Evolutionary conservation across 2,329 filamentous ascomycete species (phyloP).

Genomic region (Alternaria arborescens): DNA sequence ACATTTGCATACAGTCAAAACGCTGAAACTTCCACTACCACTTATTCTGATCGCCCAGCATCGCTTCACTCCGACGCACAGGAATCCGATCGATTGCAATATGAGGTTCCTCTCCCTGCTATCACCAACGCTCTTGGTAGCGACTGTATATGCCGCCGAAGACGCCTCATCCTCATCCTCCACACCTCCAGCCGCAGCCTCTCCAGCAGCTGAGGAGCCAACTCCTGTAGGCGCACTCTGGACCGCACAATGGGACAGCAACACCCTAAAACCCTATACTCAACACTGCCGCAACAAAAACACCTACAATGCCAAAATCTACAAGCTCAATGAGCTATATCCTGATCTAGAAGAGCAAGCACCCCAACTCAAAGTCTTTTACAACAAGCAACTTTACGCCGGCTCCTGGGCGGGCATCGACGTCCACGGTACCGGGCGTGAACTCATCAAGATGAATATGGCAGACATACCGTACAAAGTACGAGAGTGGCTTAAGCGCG

Average conservation of each 20-base stretch:
- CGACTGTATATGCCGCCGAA: slow-evolving; percentile 25
- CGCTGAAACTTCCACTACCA: background rate
- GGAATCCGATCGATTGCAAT: background rate
- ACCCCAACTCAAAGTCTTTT: slow-evolving; percentile 49
- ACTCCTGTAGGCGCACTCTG: slow-evolving; percentile 43
- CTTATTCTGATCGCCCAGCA: background rate
- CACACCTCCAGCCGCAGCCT: slow-evolving; percentile 16
- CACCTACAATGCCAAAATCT: slow-evolving; percentile 40
- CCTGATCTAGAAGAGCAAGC: slow-evolving; percentile 42
- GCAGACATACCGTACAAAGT: slow-evolving; percentile 54
- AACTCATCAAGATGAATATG: slow-evolving; percentile 60
- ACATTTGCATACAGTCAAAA: background rate
- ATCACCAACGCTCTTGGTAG: slow-evolving; percentile 32
- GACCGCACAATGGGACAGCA: slow-evolving; percentile 39
- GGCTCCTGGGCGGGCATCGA: slow-evolving; percentile 64
- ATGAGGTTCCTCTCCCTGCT: slow-evolving; percentile 39
- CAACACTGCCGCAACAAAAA: slow-evolving; percentile 29
- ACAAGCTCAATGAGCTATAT: slow-evolving; percentile 45
- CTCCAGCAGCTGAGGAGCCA: slow-evolving; percentile 31
- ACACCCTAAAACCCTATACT: slow-evolving; percentile 32
- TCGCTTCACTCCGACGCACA: background rate
- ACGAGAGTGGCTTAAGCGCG: slow-evolving; percentile 59
- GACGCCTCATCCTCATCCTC: slow-evolving; percentile 20
- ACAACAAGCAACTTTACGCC: slow-evolving; percentile 54
- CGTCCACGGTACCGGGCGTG: slow-evolving; percentile 61